These are phyloP conservation scores for Solanum verrucosum DNA, from an alignment of 257 asterid genomes.

Conservation along the genomic window DNA sequence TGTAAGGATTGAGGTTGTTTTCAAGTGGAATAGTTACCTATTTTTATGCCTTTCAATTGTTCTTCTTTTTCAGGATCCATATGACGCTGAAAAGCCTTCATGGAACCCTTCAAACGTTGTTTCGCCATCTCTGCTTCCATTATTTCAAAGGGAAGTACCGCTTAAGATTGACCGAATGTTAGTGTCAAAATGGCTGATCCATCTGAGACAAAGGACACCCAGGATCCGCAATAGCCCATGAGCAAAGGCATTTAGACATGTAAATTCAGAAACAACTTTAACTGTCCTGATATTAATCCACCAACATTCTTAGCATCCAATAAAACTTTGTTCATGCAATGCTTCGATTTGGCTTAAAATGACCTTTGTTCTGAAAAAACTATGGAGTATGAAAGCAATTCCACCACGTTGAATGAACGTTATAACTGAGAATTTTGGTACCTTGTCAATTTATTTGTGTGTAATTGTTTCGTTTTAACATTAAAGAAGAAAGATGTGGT, in stretches of 20 bases:
- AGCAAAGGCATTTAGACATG: neutral
- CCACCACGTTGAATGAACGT: too few relatives aligned
- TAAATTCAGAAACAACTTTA: neutral
- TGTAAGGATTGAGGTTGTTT: slow-evolving; percentile 2
- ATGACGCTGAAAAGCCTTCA: slow-evolving; percentile 31
- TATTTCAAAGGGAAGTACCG: neutral
- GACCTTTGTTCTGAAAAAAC: neutral
- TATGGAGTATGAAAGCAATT: neutral
- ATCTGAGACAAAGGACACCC: neutral
- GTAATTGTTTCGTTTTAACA: too few relatives aligned
- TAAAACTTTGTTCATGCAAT: neutral
- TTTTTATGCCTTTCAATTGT: slow-evolving; percentile 44
- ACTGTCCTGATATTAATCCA: neutral
- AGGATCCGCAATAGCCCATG: neutral
- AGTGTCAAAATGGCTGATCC: neutral
- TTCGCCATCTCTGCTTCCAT: slow-evolving; percentile 16
- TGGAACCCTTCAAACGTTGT: slow-evolving; percentile 39
- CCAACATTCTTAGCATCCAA: neutral
- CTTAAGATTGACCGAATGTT: neutral
- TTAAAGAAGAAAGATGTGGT: neutral
- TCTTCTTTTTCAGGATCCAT: slow-evolving; percentile 61
- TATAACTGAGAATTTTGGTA: too few relatives aligned
- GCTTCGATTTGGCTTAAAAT: neutral
- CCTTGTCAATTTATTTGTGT: neutral
- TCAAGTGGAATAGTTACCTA: slow-evolving; percentile 32